phyloP scores from a whole-genome alignment of 352 stramenopile species.

The Pythium folliculosum region DNA sequence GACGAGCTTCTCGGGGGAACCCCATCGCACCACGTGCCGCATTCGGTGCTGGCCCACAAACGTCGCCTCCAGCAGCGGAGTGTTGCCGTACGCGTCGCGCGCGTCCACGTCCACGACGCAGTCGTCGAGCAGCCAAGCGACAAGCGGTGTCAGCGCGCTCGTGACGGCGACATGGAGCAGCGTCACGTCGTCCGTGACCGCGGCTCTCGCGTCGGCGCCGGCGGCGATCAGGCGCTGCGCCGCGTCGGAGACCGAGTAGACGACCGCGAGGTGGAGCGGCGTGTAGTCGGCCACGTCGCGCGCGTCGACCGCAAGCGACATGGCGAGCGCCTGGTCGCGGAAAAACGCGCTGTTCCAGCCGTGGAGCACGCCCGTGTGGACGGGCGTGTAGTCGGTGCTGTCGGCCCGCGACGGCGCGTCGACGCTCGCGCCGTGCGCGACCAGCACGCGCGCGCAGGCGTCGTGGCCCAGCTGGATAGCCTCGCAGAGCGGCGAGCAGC shows the following conservation, averaged over 20 bases:
- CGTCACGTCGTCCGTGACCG: slow-evolving; percentile 28
- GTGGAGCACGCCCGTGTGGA: slow-evolving; percentile 41
- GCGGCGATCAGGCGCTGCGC: slow-evolving; percentile 22
- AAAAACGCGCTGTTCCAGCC: slow-evolving; percentile 12
- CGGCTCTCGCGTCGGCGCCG: slow-evolving; percentile 33
- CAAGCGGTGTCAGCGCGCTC: slow-evolving; percentile 33
- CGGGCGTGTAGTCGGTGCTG: slow-evolving; percentile 26
- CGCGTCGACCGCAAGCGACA: slow-evolving; percentile 24
- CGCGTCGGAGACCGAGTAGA: slow-evolving; percentile 32
- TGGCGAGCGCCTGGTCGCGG: slow-evolving; percentile 8
- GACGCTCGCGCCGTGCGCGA: slow-evolving; percentile 31
- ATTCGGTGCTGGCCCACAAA: slow-evolving; percentile 34
- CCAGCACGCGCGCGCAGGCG: slow-evolving; percentile 23
- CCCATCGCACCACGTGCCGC: too few species aligned
- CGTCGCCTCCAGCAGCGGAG: slow-evolving; percentile 37
- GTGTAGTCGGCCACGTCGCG: slow-evolving; percentile 36
- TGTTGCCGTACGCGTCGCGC: slow-evolving; percentile 33
- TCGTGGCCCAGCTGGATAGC: slow-evolving; percentile 12
- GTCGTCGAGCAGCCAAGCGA: slow-evolving; percentile 27
- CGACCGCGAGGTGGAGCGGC: slow-evolving; percentile 38
- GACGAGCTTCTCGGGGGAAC: neutral
- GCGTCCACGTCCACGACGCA: slow-evolving; percentile 33
- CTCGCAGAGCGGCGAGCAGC: slow-evolving; percentile 13
- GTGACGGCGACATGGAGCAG: slow-evolving; percentile 40
- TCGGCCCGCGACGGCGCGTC: slow-evolving; percentile 24